Percentiles rank a stretch among this genome's conserved stretches.
Conservation (phyloP, 1,284 basidiomycete species). For the Cryptococcus maquisensis region DNA sequence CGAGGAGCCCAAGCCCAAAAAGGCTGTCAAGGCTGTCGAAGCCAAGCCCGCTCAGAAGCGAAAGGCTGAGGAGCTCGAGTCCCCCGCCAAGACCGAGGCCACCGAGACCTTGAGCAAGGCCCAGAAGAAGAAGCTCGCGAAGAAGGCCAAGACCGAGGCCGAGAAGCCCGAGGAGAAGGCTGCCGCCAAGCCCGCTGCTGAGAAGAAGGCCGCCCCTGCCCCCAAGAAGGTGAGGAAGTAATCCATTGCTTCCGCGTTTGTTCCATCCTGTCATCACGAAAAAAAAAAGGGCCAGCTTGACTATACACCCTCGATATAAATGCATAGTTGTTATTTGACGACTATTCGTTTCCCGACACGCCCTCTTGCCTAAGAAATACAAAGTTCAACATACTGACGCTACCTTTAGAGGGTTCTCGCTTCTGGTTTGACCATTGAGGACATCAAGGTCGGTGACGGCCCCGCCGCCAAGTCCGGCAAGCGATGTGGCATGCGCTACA, state of each 20-base stretch:
- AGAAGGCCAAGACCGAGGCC: slow-evolving; percentile 44
- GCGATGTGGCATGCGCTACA: slow-evolving; percentile 74
- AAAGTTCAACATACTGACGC: neutral
- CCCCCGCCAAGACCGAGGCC: slow-evolving; percentile 33
- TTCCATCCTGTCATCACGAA: neutral
- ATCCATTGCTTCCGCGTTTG: slow-evolving; percentile 2
- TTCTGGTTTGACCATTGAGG: slow-evolving; percentile 73
- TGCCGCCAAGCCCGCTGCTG: slow-evolving; percentile 33
- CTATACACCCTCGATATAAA: neutral
- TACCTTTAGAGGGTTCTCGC: slow-evolving; percentile 54
- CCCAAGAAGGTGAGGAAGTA: slow-evolving; percentile 45
- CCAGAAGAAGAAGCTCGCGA: slow-evolving; percentile 48
- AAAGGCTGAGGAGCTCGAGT: slow-evolving; percentile 48
- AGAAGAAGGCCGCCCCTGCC: slow-evolving; percentile 24
- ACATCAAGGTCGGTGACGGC: slow-evolving; percentile 73
- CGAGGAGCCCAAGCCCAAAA: slow-evolving; percentile 34
- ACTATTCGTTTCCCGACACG: neutral
- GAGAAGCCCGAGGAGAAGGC: slow-evolving; percentile 54
- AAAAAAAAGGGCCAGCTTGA: neutral
- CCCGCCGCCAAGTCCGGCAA: slow-evolving; percentile 80
- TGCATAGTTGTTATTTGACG: neutral
- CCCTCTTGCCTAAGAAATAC: neutral
- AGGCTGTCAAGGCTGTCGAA: slow-evolving; percentile 38
- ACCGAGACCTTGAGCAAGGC: slow-evolving; percentile 39
- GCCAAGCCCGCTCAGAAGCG: slow-evolving; percentile 54